Conservation (phyloP, 2,329 filamentous ascomycete genomes). For the Akanthomyces dipterigenus region DNA sequence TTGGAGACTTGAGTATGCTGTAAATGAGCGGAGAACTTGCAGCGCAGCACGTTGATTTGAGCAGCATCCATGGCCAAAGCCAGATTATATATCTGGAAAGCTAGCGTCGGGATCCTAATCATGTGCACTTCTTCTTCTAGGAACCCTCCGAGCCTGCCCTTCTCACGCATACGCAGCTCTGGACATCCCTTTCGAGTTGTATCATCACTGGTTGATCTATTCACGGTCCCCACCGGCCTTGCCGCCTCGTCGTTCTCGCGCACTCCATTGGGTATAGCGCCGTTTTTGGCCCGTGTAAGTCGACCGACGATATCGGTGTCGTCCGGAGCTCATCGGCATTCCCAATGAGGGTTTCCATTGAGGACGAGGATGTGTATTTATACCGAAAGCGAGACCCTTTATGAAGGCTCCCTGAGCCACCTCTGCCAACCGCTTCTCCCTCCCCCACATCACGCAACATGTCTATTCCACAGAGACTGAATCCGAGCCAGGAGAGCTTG, state of each 20-base stretch:
- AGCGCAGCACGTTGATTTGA: not conserved
- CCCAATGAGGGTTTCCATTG: too few relatives aligned
- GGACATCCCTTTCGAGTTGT: not conserved
- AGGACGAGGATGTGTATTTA: not conserved
- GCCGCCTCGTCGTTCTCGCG: conserved; percentile 9
- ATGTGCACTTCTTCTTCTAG: not conserved
- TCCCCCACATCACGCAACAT: conserved; percentile 10
- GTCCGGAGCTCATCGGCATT: not conserved
- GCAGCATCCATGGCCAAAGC: not conserved
- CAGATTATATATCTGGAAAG: not conserved
- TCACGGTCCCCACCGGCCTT: not conserved
- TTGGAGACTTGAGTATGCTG: not conserved
- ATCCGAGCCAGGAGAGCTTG: conserved; percentile 14
- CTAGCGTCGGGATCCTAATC: not conserved
- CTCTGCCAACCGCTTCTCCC: not conserved
- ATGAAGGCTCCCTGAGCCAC: not conserved
- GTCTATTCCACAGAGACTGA: conserved; percentile 18
- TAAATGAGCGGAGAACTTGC: not conserved
- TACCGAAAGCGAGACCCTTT: not conserved
- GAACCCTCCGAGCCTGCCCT: not conserved
- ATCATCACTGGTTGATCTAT: not conserved
- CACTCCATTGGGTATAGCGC: conserved; percentile 13
- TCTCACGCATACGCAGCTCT: not conserved
- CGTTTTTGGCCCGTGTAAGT: not conserved
- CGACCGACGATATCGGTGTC: not conserved